phyloP scores from a whole-genome alignment of 2,329 filamentous ascomycete species.

The Arthrobotrys musiformis region DNA sequence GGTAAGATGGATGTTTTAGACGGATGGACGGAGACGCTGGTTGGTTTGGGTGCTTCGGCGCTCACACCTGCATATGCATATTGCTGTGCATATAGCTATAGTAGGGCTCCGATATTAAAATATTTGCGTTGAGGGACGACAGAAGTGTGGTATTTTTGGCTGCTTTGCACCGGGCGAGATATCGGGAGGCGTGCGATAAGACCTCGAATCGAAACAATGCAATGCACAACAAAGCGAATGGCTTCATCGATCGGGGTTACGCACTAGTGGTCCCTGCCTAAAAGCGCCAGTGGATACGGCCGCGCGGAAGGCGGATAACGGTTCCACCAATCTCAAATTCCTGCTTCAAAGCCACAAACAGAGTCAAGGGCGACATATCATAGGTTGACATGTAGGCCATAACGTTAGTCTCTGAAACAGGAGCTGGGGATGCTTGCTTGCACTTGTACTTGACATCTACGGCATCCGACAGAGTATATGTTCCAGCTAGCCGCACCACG shows the following conservation, averaged over 20 bases:
- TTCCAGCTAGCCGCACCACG: too few relatives aligned
- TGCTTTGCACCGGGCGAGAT: neutral
- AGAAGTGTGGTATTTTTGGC: conserved; percentile 6
- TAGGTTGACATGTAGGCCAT: too few relatives aligned
- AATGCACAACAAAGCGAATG: too few relatives aligned
- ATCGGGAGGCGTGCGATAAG: neutral
- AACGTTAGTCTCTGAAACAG: conserved; percentile 18
- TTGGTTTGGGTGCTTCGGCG: neutral
- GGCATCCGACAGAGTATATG: too few relatives aligned
- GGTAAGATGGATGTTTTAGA: neutral
- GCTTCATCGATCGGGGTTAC: neutral
- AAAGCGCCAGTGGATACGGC: neutral
- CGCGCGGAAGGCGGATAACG: neutral
- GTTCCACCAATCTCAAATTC: conserved; percentile 2
- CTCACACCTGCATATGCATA: neutral
- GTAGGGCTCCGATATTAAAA: neutral
- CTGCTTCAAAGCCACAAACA: neutral
- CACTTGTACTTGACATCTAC: too few relatives aligned
- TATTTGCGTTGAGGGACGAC: conserved; percentile 3
- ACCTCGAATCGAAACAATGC: neutral
- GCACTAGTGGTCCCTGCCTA: neutral
- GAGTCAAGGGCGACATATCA: conserved; percentile 21
- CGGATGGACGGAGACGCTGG: neutral
- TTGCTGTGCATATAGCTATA: too few relatives aligned
- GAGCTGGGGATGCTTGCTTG: too few relatives aligned